Percentiles rank a stretch among this genome's conserved stretches.
Evolutionary conservation across 176 grass and related monocot species (phyloP).

Genomic region (Cenchrus purpureus): DNA sequence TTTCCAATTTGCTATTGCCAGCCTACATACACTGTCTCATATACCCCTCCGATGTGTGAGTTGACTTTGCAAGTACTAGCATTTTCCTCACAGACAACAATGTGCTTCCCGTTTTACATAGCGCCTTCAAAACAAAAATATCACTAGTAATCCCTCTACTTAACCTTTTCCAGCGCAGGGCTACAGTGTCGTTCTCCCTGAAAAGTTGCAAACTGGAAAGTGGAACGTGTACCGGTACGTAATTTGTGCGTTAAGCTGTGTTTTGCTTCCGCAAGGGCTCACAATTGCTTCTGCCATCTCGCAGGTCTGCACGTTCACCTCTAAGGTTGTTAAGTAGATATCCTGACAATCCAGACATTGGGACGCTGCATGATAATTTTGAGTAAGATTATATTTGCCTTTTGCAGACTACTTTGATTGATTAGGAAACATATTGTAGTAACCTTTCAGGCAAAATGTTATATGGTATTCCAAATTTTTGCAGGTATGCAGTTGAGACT

Average conservation of each 20-base stretch:
- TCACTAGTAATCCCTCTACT: not conserved
- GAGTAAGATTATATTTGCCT: conserved; percentile 39
- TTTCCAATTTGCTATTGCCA: not conserved
- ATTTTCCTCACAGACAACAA: not conserved
- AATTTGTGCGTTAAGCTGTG: not conserved
- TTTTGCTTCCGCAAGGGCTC: not conserved
- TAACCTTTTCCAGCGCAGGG: conserved; percentile 55
- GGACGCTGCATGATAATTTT: conserved; percentile 87
- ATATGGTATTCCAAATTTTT: not conserved
- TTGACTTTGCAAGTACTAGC: not conserved
- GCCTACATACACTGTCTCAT: not conserved
- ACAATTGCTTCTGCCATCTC: not conserved
- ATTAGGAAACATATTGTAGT: conserved; percentile 8
- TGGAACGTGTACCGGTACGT: conserved; percentile 90
- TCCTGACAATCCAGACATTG: conserved; percentile 59
- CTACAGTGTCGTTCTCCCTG: conserved; percentile 78
- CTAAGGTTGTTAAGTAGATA: conserved; percentile 57
- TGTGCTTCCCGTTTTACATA: not conserved
- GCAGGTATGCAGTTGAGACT: conserved; percentile 81
- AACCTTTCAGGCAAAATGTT: conserved; percentile 2
- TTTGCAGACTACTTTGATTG: not conserved
- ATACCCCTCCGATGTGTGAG: not conserved
- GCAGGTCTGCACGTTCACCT: conserved; percentile 74
- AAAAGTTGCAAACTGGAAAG: conserved; percentile 76
- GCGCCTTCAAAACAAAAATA: not conserved